Evolutionary conservation across 805 yeast genomes (phyloP), one percentile per base, ranked within the genome.

Genomic region (Wickerhamiella qilinensis): DNA sequence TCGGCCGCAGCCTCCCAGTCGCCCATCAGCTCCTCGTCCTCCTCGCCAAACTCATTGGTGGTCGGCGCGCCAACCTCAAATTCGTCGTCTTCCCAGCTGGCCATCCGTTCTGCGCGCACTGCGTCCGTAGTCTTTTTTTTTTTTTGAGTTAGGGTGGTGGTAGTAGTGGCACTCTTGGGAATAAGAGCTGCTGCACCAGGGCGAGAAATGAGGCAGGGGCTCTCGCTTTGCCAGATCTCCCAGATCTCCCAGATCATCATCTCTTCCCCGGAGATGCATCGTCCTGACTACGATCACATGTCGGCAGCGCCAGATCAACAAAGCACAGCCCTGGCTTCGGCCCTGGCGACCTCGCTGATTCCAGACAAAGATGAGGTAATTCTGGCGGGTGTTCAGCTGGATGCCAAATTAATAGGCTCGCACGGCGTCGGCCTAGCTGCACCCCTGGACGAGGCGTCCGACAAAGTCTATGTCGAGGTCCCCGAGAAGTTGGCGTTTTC

Each of bases 1-100:
- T 78, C 93, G 38, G 77, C 69, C 42, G 75, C 76, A 50, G 62
- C 56, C 42, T 88, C 97, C 96, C 96, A 88, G 11, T 93, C 80
- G 37, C 71, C 96, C n/a, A 81, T 77, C 36, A 80, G 91, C 44
- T 80, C 93, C 36, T 75, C 78, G 36, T 70, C 69, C 38, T 60
- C 82, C 42, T 77, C 93, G 45, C 78, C 91, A 57, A 84, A 93
- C 83, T 93, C 82, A 29, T 82, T 73, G 36, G 73, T 77, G 41
- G 74, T 67, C 29, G 71, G 70, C 16, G 69, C 70, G 36, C 68
- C 65, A 37, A 78, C 73, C 40, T 75, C 88, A 56, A 82, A 79
- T 54, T 81, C 93, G 64, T 85, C 94, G 73, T 84, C 94, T 71
- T 85, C 94, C 53, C 54, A 47, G 46, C 42, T 39, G 17, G 33